phyloP scores from a whole-genome alignment of 164 flowering plant species.

The Stephania cephalantha region DNA sequence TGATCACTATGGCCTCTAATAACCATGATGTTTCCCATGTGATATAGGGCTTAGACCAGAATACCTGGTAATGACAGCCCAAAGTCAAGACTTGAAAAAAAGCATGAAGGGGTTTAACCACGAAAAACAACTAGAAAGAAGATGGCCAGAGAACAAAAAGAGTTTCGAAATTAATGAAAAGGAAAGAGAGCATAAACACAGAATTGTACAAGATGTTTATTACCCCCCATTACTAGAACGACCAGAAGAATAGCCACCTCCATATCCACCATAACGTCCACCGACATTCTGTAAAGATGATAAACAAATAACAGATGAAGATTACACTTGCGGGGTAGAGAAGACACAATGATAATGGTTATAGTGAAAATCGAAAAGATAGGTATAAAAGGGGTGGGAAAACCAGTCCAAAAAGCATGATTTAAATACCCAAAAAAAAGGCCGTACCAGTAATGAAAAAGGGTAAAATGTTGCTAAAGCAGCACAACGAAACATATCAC shows the following conservation, averaged over 20 bases:
- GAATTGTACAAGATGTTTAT: constrained; percentile 1
- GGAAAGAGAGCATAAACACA: neutral
- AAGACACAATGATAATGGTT: neutral
- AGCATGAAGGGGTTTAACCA: neutral
- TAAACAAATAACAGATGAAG: constrained; percentile 3
- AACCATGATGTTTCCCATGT: constrained; percentile 70
- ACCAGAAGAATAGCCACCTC: constrained; percentile 57
- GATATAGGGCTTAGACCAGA: constrained; percentile 62
- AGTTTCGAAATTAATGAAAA: neutral
- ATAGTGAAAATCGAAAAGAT: neutral
- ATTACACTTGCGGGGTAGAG: neutral
- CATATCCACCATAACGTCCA: constrained; percentile 66
- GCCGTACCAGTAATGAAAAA: neutral
- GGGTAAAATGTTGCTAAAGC: neutral
- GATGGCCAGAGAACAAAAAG: neutral
- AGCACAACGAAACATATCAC: neutral
- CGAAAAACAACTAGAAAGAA: neutral
- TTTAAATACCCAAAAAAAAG: neutral
- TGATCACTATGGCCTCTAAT: constrained; percentile 29
- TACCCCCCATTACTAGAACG: constrained; percentile 66
- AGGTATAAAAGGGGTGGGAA: neutral
- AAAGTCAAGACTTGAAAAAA: constrained; percentile 8
- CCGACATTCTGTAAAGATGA: constrained; percentile 37
- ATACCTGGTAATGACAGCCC: constrained; percentile 46
- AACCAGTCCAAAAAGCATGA: neutral